phyloP scores from a whole-genome alignment of 2,329 filamentous ascomycete species.

The Eutypa lata region DNA sequence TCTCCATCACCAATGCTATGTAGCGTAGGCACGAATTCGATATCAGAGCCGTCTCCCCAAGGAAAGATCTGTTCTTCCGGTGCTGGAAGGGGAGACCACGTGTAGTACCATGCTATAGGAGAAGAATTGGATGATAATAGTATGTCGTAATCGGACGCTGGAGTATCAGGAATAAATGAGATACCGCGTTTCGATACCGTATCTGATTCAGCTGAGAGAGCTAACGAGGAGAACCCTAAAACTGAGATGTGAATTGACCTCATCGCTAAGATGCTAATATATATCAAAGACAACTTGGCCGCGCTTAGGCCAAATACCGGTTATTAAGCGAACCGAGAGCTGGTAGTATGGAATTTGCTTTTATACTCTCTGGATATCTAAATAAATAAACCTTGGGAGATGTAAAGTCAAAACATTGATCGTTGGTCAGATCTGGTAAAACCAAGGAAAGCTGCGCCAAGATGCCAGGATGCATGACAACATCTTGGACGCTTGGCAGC shows the following conservation, averaged over 20 bases:
- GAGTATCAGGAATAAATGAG: conserved; percentile 19
- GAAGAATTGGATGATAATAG: conserved; percentile 32
- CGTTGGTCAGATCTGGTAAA: background rate
- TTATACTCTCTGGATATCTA: no score
- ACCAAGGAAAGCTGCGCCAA: background rate
- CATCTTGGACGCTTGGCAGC: background rate
- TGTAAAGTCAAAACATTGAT: background rate
- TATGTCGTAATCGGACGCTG: conserved; percentile 30
- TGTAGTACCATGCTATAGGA: conserved; percentile 40
- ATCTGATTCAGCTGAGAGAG: background rate
- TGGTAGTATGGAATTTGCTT: no score
- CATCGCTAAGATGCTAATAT: no score
- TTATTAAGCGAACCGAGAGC: no score
- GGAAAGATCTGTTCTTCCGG: conserved; percentile 16
- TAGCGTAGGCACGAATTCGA: conserved; percentile 36
- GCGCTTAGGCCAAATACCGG: no score
- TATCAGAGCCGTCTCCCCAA: conserved; percentile 15
- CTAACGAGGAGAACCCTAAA: background rate
- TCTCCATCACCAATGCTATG: conserved; percentile 33
- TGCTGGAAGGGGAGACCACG: conserved; percentile 34
- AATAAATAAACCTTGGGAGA: no score
- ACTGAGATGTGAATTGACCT: background rate
- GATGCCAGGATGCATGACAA: background rate
- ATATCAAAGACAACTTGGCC: no score
- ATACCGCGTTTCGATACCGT: conserved; percentile 23